A percentile compares a stretch with the other conserved stretches of the same genome.
Conservation (phyloP, 495 filamentous ascomycete genomes). For the Aspergillus heteromorphus region DNA sequence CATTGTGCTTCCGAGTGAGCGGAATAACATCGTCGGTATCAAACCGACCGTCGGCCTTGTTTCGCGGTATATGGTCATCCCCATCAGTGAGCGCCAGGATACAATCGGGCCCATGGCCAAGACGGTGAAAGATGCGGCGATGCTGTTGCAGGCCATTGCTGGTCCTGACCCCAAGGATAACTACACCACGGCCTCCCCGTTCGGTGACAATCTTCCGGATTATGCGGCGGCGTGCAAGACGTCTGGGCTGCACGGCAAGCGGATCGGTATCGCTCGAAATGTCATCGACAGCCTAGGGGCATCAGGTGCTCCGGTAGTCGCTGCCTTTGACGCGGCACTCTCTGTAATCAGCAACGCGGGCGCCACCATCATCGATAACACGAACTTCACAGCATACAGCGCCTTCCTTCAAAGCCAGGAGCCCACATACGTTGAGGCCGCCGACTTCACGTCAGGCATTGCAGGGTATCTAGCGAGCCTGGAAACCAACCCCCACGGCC, state of each 20-base stretch:
- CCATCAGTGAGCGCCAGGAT: constrained; percentile 57
- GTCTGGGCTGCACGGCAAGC: constrained; percentile 39
- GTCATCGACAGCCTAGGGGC: constrained; percentile 24
- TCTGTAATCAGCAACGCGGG: constrained; percentile 39
- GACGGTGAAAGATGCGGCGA: constrained; percentile 62
- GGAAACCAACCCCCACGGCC: constrained; percentile 40
- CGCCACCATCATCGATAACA: constrained; percentile 46
- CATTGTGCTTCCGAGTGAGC: constrained; percentile 47
- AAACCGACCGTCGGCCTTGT: constrained; percentile 70
- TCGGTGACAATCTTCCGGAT: constrained; percentile 34
- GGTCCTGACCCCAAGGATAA: constrained; percentile 45
- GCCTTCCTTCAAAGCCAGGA: constrained; percentile 29
- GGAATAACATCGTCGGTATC: constrained; percentile 55
- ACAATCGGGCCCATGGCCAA: constrained; percentile 61
- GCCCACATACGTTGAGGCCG: constrained; percentile 27
- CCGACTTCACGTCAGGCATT: constrained; percentile 43
- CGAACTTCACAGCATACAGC: constrained; percentile 47
- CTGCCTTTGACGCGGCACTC: constrained; percentile 42
- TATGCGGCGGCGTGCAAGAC: constrained; percentile 49
- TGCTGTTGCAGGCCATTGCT: constrained; percentile 58
- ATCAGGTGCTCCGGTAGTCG: constrained; percentile 24
- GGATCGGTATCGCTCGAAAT: constrained; percentile 51
- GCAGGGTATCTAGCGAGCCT: constrained; percentile 43
- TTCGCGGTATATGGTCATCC: constrained; percentile 55
- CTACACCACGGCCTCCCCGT: constrained; percentile 50